These are phyloP conservation scores for Pythium graminicola DNA, from an alignment of 352 stramenopile genomes.

Conservation along the genomic window DNA sequence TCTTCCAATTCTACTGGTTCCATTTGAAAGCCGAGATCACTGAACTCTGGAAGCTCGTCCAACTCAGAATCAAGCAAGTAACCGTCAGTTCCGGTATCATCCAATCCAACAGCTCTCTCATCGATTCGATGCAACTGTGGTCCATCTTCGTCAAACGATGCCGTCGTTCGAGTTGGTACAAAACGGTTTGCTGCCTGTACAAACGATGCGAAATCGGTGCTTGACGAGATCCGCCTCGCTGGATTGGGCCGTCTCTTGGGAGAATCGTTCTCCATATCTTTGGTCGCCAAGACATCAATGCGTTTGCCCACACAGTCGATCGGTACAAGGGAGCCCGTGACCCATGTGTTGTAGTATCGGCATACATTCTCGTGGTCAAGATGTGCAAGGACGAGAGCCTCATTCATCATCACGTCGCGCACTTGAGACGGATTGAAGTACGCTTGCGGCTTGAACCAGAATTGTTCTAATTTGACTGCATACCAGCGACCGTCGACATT, in stretches of 20 bases:
- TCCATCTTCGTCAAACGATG: constrained; percentile 16
- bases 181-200: constrained; percentile 8
- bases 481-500: constrained; percentile 65
- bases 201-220: constrained; percentile 21
- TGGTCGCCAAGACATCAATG: constrained; percentile 4
- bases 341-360: constrained; percentile 87
- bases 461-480: constrained; percentile 74
- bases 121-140: constrained; percentile 14
- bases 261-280: not conserved
- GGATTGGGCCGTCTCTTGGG: not conserved
- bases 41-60: constrained; percentile 29
- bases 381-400: constrained; percentile 87
- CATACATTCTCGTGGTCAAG: constrained; percentile 95
- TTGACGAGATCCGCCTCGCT: constrained; percentile 17
- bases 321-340: constrained; percentile 59
- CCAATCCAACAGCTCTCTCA: not conserved
- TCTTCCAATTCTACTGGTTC: constrained; percentile 12
- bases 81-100: not conserved
- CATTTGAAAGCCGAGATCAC: constrained; percentile 59
- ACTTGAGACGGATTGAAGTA: constrained; percentile 72
- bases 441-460: constrained; percentile 78
- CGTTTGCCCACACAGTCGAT: constrained; percentile 37
- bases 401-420: constrained; percentile 90
- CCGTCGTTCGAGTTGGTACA: constrained; percentile 5
- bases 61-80: constrained; percentile 20